These are phyloP conservation scores for Fusarium sp. DNA, from an alignment of 2,329 filamentous ascomycete genomes.

Conservation along the genomic window DNA sequence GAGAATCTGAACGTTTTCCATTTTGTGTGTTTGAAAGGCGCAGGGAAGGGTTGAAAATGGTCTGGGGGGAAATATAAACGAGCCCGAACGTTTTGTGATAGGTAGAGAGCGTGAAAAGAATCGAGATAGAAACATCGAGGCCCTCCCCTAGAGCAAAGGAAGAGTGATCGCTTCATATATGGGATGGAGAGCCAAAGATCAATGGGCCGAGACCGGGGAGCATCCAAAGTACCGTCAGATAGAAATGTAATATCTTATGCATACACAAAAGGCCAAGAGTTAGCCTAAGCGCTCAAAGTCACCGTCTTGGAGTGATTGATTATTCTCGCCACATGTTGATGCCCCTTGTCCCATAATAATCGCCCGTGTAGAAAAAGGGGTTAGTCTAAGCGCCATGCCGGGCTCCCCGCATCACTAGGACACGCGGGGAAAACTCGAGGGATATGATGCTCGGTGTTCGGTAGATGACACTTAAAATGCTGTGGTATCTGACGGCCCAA, in stretches of 20 bases:
- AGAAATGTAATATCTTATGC: neutral
- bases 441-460: neutral
- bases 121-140: neutral
- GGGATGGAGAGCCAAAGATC: neutral
- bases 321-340: neutral
- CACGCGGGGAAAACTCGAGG: neutral
- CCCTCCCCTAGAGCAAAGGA: neutral
- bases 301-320: neutral
- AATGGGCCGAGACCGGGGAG: neutral
- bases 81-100: neutral
- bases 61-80: too few species aligned
- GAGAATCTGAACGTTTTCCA: neutral
- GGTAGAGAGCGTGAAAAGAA: neutral
- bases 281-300: neutral
- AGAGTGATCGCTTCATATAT: neutral
- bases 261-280: neutral
- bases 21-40: neutral
- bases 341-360: neutral
- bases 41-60: neutral
- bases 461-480: neutral
- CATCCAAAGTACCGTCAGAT: neutral
- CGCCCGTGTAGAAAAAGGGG: neutral
- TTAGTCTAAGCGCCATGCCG: neutral
- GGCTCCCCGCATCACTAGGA: neutral
- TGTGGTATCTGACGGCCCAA: neutral